A percentile compares a stretch with the other conserved stretches of the same genome.
These are phyloP conservation scores for Colletotrichum destructivum DNA, from an alignment of 2,329 filamentous ascomycete species.

Conservation along the genomic window DNA sequence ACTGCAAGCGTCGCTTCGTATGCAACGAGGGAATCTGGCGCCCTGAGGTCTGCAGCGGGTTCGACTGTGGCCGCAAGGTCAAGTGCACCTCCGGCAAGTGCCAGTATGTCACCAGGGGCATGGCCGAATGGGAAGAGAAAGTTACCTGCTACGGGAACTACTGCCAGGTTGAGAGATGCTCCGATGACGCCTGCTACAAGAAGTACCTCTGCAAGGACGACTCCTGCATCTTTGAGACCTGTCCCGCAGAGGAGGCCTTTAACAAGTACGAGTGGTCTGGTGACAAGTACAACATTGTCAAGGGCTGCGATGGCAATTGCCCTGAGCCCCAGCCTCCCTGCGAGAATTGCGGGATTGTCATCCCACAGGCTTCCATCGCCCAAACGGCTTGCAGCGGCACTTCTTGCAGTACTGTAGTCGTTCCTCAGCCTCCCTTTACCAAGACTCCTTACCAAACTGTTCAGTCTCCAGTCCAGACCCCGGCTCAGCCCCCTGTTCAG, in stretches of 20 bases:
- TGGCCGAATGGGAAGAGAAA: constrained; percentile 35
- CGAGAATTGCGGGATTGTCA: too few relatives aligned
- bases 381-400: too few relatives aligned
- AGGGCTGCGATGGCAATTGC: constrained; percentile 52
- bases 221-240: constrained; percentile 47
- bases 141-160: constrained; percentile 41
- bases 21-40: constrained; percentile 38
- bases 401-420: constrained; percentile 40
- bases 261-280: constrained; percentile 55
- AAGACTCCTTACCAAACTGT: constrained; percentile 9
- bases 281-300: constrained; percentile 49
- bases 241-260: constrained; percentile 44
- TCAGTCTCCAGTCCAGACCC: not conserved
- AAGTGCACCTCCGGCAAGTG: constrained; percentile 28
- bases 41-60: constrained; percentile 31
- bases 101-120: constrained; percentile 28
- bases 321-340: constrained; percentile 47
- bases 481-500: not conserved
- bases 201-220: constrained; percentile 47
- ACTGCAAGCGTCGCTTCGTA: constrained; percentile 43
- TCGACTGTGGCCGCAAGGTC: constrained; percentile 37
- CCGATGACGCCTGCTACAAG: constrained; percentile 47
- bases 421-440: constrained; percentile 46
- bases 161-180: constrained; percentile 51
- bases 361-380: too few relatives aligned